phyloP scores from a whole-genome alignment of 164 flowering plant genomes.

The Nelumbo lutea region DNA sequence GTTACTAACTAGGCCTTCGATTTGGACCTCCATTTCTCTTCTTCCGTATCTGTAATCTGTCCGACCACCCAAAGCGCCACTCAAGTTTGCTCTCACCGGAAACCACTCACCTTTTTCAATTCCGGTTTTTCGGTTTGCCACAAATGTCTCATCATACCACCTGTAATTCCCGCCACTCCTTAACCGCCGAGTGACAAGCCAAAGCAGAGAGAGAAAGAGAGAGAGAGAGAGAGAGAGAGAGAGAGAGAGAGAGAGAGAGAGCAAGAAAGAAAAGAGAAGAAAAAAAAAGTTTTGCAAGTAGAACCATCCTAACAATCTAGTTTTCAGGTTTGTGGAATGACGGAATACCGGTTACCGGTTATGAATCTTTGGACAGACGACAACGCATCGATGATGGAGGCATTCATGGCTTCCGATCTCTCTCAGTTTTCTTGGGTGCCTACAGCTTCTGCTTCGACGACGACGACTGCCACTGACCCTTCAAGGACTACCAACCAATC shows the following conservation, averaged over 20 bases:
- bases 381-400: constrained; percentile 51
- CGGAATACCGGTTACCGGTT: constrained; percentile 27
- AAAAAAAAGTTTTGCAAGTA: no score
- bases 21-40: not conserved
- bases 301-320: no score
- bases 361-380: constrained; percentile 58
- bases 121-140: not conserved
- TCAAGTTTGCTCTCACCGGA: no score
- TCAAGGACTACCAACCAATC: not conserved
- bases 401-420: constrained; percentile 47
- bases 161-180: not conserved
- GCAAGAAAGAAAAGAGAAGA: no score
- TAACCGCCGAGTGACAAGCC: no score
- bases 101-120: no score
- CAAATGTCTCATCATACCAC: not conserved
- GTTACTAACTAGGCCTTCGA: not conserved
- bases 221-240: no score
- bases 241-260: no score
- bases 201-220: no score
- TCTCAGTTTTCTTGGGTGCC: constrained; percentile 32
- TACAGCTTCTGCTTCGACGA: constrained; percentile 13
- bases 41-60: not conserved
- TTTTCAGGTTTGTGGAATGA: constrained; percentile 12
- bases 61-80: no score
- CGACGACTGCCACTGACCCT: not conserved